phyloP scores from a whole-genome alignment of 805 yeast species.

The Pichia paraexigua region DNA sequence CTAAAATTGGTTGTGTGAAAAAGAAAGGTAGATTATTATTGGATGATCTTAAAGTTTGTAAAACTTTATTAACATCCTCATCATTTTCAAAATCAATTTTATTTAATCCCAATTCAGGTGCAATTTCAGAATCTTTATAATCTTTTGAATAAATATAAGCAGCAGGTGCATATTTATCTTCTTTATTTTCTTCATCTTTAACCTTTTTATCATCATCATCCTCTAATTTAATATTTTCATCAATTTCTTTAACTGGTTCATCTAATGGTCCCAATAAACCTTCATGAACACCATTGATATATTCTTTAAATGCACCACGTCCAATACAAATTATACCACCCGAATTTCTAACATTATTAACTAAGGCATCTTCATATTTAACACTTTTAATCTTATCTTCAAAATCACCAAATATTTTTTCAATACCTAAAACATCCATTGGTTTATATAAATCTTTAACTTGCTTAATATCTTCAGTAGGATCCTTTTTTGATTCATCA shows the following conservation, averaged over 20 bases:
- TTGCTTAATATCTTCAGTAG: slow-evolving; percentile 15
- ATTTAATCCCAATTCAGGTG: slow-evolving; percentile 46
- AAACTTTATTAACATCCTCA: slow-evolving; percentile 3
- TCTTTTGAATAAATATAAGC: slow-evolving; percentile 59
- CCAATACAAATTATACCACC: slow-evolving; percentile 94
- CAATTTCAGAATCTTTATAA: slow-evolving; percentile 45
- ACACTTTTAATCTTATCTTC: slow-evolving; percentile 12
- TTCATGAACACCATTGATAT: slow-evolving; percentile 83
- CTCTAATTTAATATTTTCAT: slow-evolving; percentile 13
- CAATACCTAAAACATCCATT: slow-evolving; percentile 52
- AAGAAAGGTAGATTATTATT: slow-evolving; percentile 43
- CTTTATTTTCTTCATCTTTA: slow-evolving; percentile 18
- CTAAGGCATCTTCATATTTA: slow-evolving; percentile 39
- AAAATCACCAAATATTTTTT: slow-evolving; percentile 18
- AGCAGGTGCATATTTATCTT: slow-evolving; percentile 23
- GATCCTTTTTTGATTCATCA: neutral
- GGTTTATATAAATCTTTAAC: slow-evolving; percentile 33
- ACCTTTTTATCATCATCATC: slow-evolving; percentile 10
- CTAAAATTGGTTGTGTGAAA: slow-evolving; percentile 71
- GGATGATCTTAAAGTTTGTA: slow-evolving; percentile 25
- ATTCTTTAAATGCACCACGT: slow-evolving; percentile 93
- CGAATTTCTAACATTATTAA: slow-evolving; percentile 35
- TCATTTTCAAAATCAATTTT: slow-evolving; percentile 3
- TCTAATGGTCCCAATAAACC: slow-evolving; percentile 89
- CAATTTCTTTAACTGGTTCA: slow-evolving; percentile 32